Conservation (phyloP, 2,329 filamentous ascomycete species). For the Epichloe sp. region DNA sequence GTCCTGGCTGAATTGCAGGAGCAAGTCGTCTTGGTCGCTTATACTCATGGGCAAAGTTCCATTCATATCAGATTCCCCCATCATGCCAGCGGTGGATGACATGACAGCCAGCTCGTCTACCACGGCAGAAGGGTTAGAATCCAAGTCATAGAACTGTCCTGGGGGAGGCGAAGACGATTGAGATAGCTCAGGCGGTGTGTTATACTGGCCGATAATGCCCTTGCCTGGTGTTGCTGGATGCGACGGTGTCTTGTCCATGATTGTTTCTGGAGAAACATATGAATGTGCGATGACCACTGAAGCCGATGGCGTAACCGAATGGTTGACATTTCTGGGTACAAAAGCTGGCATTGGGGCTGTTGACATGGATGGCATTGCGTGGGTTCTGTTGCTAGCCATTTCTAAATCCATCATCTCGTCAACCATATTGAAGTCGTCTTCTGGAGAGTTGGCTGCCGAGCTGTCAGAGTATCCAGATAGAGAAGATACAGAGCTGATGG, state of each 20-base stretch:
- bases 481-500: constrained; percentile 36
- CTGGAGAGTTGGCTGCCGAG: constrained; percentile 40
- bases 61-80: constrained; percentile 20
- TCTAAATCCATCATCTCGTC: constrained; percentile 36
- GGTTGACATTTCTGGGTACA: constrained; percentile 20
- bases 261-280: constrained; percentile 35
- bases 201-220: constrained; percentile 37
- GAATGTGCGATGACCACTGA: constrained; percentile 24
- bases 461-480: constrained; percentile 44
- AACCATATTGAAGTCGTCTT: constrained; percentile 31
- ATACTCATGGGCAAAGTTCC: constrained; percentile 21
- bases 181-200: constrained; percentile 47
- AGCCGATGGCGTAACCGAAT: constrained; percentile 25
- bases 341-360: constrained; percentile 30
- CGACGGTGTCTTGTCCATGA: constrained; percentile 24
- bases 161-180: constrained; percentile 41
- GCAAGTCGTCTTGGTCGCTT: constrained; percentile 30
- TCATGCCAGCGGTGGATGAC: constrained; percentile 18
- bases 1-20: constrained; percentile 28
- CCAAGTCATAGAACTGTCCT: constrained; percentile 33
- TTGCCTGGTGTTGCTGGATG: constrained; percentile 35
- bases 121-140: constrained; percentile 23
- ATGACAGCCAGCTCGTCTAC: constrained; percentile 19
- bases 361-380: constrained; percentile 26
- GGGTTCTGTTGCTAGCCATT: constrained; percentile 13